A percentile compares a stretch with the other conserved stretches of the same genome.
phyloP scores from a whole-genome alignment of 305 asterid species.

The Fraxinus angustifolia region DNA sequence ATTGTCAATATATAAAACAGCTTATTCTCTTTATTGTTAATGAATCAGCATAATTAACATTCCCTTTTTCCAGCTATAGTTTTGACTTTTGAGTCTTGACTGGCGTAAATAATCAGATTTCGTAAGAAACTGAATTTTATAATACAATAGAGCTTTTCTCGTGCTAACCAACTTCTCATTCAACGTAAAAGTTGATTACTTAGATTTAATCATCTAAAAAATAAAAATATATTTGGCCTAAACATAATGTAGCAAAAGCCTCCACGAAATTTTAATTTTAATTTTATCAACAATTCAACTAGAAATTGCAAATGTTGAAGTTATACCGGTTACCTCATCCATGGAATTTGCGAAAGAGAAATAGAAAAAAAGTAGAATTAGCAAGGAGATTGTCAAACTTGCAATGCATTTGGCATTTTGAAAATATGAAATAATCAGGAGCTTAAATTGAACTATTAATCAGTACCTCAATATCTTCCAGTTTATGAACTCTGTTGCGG shows the following conservation, averaged over 20 bases:
- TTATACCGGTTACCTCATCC: neutral
- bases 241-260: neutral
- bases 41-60: neutral
- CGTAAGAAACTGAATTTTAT: neutral
- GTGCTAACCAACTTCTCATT: neutral
- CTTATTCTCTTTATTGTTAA: neutral
- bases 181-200: neutral
- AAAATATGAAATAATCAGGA: neutral
- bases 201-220: neutral
- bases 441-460: neutral
- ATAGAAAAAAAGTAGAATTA: neutral
- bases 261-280: neutral
- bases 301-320: neutral
- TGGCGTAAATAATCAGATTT: neutral
- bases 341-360: neutral
- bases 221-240: neutral
- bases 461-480: conserved; percentile 53
- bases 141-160: neutral
- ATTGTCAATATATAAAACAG: neutral
- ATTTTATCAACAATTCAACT: neutral
- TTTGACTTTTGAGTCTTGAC: neutral
- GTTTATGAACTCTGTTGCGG: conserved; percentile 50
- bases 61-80: neutral
- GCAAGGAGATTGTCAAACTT: neutral
- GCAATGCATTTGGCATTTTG: neutral